Base-by-base conservation (phyloP, 2,329 filamentous ascomycete genomes). In the Arthrobotrys musiformis region DNA sequence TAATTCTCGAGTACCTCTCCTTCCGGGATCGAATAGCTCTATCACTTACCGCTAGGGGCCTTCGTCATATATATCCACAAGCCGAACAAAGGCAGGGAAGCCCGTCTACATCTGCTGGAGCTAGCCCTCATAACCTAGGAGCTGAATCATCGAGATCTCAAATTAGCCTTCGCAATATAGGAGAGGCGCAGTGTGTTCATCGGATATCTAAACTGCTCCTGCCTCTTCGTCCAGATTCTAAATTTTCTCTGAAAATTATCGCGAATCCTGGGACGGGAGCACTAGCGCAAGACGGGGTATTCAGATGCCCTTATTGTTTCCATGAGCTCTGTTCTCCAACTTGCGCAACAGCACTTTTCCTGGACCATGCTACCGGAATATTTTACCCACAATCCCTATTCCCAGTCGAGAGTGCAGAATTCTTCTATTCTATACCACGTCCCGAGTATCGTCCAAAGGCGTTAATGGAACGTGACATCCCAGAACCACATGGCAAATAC, bases 21-120 rank as follows among this genome's bases (percentile, higher is more conserved):
- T 75, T 75, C 54, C 62, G 35, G 7, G 70, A 75, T 22, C 40
- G 63, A 56, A 56, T 75, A 40, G 44, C 70, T 17, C 46, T 75
- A 4, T 75, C 70, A 7, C 54, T 75, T 11, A 68, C 54, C 13
- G 46, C 54, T 19, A 68, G 28, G 44, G 68, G 60, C 28, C 60
- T 75, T 7, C 40, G 11, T 19, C 19, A 68, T 30, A 42, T 68
- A 13, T 26, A 50, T 26, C 58, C 58, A 9, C 22, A 28, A 19
- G 35, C 6, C 26, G 8, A 3, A 35, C 28, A 33, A 64, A 8
- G 2, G 9, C 28, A 22, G 40, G 28, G 5, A 15, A 26, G n/a
- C 54, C 17, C 54, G 19, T n/a, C 30, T 22, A 8, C 50, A 35
- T 22, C 33, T 24, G 26, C 6, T n/a, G n/a, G n/a, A 24, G 11